Base-by-base conservation (phyloP, 176 grass and related monocot genomes). In the Aegilops umbellulata region DNA sequence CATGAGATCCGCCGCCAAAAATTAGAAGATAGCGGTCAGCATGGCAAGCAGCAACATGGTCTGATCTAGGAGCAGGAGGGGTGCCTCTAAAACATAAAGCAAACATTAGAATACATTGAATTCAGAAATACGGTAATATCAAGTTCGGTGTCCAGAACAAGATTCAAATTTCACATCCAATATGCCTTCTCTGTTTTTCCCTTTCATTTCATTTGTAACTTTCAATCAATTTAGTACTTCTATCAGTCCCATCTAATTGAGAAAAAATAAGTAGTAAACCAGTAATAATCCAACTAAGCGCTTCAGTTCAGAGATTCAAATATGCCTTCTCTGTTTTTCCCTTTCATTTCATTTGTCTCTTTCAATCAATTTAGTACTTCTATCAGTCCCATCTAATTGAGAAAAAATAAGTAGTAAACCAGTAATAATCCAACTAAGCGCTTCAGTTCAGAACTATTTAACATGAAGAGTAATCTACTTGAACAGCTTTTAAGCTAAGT, bases 1-100 rank as follows among this genome's bases (percentile, higher is more conserved):
- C 94, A 85, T 99, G 94, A 60, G 97, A 99, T 13, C 94, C 97
- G 9, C 97, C 97, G 20, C 97, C 97, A 93, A 99, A 99, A 90
- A 99, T 97, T 73, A 99, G 81, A 88, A 99, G 94, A 90, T 99
- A 97, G 29, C 87, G 90, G 62, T 94, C 92, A 80, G 90, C 89
- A 84, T 99, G 90, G 87, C 97, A 99, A 78, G 92, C 94, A 77
- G 97, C 92, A 80, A 82, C 87, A 89, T 99, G 97, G 79, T 93
- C 94, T 87, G 97, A 97, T 84, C 97, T 93, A 89, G 97, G 97
- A 80, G 97, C 85, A 74, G 97, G 97, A 90, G 92, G 92, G 42
- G 87, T 91, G 60, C 97, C 93, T 86, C 93, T 95, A 84, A 74
- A 89, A 90, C 63, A 95, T 26, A 78, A 85, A 17, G 31, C 19